Percentiles rank a stretch among this genome's conserved stretches.
Conservation (phyloP, 2,329 filamentous ascomycete species). For the Esteya vermicola region DNA sequence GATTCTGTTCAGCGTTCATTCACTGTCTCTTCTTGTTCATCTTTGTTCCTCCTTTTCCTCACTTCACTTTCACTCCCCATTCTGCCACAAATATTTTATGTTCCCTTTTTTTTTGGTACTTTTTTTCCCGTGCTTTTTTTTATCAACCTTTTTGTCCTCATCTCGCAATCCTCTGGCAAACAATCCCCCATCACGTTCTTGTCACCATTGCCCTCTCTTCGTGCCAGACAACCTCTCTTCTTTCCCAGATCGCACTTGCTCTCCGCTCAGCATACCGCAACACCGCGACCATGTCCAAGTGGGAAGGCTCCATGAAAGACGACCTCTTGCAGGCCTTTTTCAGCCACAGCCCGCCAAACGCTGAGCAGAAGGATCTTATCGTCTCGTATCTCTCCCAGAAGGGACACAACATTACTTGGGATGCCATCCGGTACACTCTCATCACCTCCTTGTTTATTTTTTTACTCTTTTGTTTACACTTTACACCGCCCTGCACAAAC, state of each 20-base stretch:
- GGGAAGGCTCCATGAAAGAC: slow-evolving; percentile 6
- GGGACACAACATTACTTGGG: slow-evolving; percentile 13
- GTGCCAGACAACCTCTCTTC: too few species aligned
- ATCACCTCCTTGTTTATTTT: neutral
- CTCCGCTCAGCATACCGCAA: neutral
- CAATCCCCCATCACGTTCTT: neutral
- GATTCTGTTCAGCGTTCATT: neutral
- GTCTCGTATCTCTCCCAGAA: slow-evolving; percentile 6
- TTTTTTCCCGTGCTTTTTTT: neutral
- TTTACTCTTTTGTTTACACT: too few species aligned
- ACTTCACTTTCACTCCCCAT: neutral
- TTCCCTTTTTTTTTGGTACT: neutral
- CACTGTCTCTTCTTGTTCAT: neutral
- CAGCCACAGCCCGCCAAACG: neutral
- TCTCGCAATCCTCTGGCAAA: neutral
- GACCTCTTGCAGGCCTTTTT: slow-evolving; percentile 11
- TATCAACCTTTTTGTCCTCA: neutral
- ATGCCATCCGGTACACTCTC: slow-evolving; percentile 12
- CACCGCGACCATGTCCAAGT: slow-evolving; percentile 7
- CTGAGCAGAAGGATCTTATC: slow-evolving; percentile 10
- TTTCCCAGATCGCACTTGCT: too few species aligned
- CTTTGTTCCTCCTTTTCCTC: slow-evolving; percentile 3
- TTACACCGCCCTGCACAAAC: too few species aligned
- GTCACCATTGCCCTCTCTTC: neutral
- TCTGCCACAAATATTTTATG: neutral